Base-by-base conservation (phyloP, 1,284 basidiomycete species). In the Phylloboletellus chloephorus region DNA sequence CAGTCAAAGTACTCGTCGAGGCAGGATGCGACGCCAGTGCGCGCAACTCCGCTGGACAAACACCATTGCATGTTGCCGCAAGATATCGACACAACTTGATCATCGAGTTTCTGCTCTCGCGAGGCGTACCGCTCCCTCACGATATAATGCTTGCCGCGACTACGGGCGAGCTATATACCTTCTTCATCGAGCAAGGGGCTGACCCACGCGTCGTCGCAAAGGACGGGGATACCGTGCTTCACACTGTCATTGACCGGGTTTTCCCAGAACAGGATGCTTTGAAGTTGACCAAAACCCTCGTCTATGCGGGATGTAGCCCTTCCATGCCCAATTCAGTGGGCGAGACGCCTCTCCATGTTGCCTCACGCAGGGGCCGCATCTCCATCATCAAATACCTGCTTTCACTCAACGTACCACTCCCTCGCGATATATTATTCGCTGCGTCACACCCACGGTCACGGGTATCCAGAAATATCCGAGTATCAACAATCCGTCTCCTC, bases 401-500 rank as follows among this genome's bases (percentile, higher is more conserved):
- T 12, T 23, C 21, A 15, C 3, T 21, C n/a, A 10, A 24, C 7
- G 10, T 12, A 15, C 16, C 21, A 23, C 5, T 35, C 10, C 31
- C 41, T 5, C 15, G 24, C n/a, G 41, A 34, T n/a, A 20, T 44
- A 26, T 20, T 44, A 16, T n/a, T 44, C n/a, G 21, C 31, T 17
- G 41, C 31, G 17, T 44, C 26, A 11, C 5, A 12, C 8, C 24
- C 10, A 25, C 4, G 10, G 10, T 11, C 24, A 8, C 4, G 6
- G 6, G 9, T 11, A 25, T 11, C 4, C 10, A 3, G 10, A 25
- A 25, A n/a, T n/a, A n/a, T n/a, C n/a, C n/a, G n/a, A 25, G 24
- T 12, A 3, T 12, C 24, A 25, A 12, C n/a, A 9, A 31, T 43
- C 15, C 16, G 13, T 20, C 11, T 43, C 12, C 41, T 43, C 42